These are phyloP conservation scores for Lodderomyces elongisporus DNA, from an alignment of 1,139 yeast species.

Conservation along the genomic window DNA sequence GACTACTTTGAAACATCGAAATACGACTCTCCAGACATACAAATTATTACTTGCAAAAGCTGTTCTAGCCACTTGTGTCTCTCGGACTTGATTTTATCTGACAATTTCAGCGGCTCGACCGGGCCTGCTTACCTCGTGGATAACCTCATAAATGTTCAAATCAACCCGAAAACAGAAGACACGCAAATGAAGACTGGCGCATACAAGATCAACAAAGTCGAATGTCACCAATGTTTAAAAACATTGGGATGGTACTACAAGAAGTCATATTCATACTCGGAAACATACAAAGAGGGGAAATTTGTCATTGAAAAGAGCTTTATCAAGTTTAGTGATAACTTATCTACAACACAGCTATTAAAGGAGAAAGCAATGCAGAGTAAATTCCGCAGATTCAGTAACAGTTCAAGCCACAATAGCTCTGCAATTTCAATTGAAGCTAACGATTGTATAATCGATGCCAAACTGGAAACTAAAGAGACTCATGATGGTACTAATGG, in stretches of 20 bases:
- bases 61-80: conserved; percentile 53
- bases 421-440: neutral
- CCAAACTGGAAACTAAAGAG: too few species aligned
- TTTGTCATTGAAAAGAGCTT: conserved; percentile 57
- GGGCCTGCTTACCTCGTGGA: conserved; percentile 54
- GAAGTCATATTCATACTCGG: conserved; percentile 48
- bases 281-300: conserved; percentile 73
- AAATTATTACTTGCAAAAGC: conserved; percentile 45
- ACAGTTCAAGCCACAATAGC: neutral
- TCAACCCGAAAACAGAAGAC: conserved; percentile 29
- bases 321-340: conserved; percentile 20
- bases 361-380: conserved; percentile 26
- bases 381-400: conserved; percentile 20
- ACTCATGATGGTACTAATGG: too few species aligned
- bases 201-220: conserved; percentile 58
- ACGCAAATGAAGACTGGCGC: conserved; percentile 65
- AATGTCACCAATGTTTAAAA: conserved; percentile 60
- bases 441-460: neutral
- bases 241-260: conserved; percentile 78
- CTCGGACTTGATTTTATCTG: conserved; percentile 41
- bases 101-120: conserved; percentile 46
- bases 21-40: conserved; percentile 31
- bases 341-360: conserved; percentile 23
- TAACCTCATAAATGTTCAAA: conserved; percentile 38
- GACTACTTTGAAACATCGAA: conserved; percentile 33